Evolutionary conservation across 1,284 basidiomycete species (phyloP).

Genomic region (Cutaneotrichosporon arboriforme): DNA sequence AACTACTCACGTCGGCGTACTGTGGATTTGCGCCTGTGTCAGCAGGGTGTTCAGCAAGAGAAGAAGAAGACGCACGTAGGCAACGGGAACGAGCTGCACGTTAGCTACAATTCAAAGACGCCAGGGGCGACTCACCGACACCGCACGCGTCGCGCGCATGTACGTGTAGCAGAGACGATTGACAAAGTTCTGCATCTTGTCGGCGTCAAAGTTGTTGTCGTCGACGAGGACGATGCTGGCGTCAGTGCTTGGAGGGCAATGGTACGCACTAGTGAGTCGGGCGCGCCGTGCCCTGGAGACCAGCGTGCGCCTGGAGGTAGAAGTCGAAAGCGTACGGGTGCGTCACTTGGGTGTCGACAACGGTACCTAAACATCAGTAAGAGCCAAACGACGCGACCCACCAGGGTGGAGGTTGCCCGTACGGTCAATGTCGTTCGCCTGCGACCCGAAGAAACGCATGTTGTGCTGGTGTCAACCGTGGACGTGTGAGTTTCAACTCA

Average conservation of each 20-base stretch:
- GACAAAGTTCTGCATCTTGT: slow-evolving; percentile 39
- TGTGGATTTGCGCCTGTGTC: slow-evolving; percentile 2
- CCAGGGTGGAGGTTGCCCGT: slow-evolving; percentile 48
- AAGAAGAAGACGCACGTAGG: slow-evolving; percentile 35
- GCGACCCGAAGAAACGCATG: slow-evolving; percentile 48
- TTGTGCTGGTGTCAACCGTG: slow-evolving; percentile 34
- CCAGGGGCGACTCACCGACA: slow-evolving; percentile 28
- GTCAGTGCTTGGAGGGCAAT: slow-evolving; percentile 10
- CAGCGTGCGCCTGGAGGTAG: slow-evolving; percentile 45
- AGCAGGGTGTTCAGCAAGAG: slow-evolving; percentile 16
- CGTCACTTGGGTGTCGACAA: slow-evolving; percentile 46
- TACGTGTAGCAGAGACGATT: slow-evolving; percentile 48
- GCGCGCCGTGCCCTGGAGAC: slow-evolving; percentile 46
- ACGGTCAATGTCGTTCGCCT: slow-evolving; percentile 37
- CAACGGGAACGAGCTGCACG: slow-evolving; percentile 38
- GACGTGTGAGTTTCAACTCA: slow-evolving; percentile 6
- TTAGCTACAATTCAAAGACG: neutral
- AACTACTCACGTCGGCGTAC: slow-evolving; percentile 26
- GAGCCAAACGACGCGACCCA: neutral
- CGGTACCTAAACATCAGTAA: slow-evolving; percentile 21
- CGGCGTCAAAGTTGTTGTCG: slow-evolving; percentile 38
- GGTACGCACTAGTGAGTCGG: slow-evolving; percentile 48
- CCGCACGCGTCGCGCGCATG: slow-evolving; percentile 47
- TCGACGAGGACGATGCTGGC: slow-evolving; percentile 30
- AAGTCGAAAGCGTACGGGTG: slow-evolving; percentile 49